Evolutionary conservation across 2,329 filamentous ascomycete genomes (phyloP).

Genomic region (Cryoendolithus antarcticus): DNA sequence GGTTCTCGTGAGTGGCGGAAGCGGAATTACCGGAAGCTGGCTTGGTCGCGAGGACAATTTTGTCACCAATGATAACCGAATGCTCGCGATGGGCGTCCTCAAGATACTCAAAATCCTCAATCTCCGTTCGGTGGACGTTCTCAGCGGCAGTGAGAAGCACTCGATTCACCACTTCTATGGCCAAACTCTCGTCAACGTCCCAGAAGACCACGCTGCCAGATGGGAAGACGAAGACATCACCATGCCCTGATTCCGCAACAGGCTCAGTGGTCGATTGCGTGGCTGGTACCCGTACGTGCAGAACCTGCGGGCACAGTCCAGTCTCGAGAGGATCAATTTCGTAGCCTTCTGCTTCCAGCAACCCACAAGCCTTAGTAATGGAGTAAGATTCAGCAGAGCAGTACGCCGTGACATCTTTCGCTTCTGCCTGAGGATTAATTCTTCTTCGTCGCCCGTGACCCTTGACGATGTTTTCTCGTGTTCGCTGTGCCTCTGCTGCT

Average conservation of each 20-base stretch:
- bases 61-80: slow-evolving; percentile 72
- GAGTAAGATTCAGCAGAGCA: slow-evolving; percentile 58
- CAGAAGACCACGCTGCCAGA: slow-evolving; percentile 89
- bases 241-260: slow-evolving; percentile 24
- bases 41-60: slow-evolving; percentile 77
- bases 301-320: slow-evolving; percentile 51
- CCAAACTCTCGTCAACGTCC: slow-evolving; percentile 70
- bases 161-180: slow-evolving; percentile 55
- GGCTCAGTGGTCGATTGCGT: too few species aligned
- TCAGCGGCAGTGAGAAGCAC: slow-evolving; percentile 66
- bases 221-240: slow-evolving; percentile 91
- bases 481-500: slow-evolving; percentile 69
- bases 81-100: slow-evolving; percentile 61
- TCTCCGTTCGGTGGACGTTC: slow-evolving; percentile 64
- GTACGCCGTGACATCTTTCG: slow-evolving; percentile 48
- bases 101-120: slow-evolving; percentile 79
- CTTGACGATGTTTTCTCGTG: slow-evolving; percentile 41
- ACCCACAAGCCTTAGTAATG: slow-evolving; percentile 43
- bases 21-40: slow-evolving; percentile 6
- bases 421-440: slow-evolving; percentile 34
- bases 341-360: slow-evolving; percentile 47
- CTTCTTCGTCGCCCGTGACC: slow-evolving; percentile 31
- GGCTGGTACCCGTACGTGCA: slow-evolving; percentile 39
- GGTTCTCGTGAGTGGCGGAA: slow-evolving; percentile 1
- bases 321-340: slow-evolving; percentile 50